Base-by-base conservation (phyloP, 148 eudicot species). In the Linanthus parryae region DNA sequence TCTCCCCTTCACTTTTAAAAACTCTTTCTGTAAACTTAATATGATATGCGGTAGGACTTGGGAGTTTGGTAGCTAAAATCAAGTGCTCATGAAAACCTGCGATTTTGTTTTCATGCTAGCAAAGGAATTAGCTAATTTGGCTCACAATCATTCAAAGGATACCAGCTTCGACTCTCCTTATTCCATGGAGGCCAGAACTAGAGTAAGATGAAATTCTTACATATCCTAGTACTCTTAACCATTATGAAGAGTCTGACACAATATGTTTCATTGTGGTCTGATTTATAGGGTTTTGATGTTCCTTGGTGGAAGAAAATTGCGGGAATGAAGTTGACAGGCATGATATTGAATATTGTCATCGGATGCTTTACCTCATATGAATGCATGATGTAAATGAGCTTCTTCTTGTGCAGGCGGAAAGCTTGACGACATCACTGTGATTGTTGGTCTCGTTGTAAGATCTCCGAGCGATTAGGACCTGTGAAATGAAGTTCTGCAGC, bases 61-160 rank as follows among this genome's bases (percentile, higher is more conserved):
- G 14, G 34, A 44, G 37, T 35, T 23, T 13, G 29, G 27, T 12
- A 13, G 47, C 30, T 44, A 24, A 20, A 23, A 26, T 36, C n/a
- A n/a, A n/a, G 17, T 19, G 12, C 42, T 0, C 9, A 37, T 24
- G 57, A 61, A 68, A 69, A 47, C 67, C 61, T 57, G 26, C 18
- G 30, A 29, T 49, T 56, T 65, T 48, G 16, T 66, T 62, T 44
- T 20, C 41, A 48, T 69, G 69, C 48, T 81, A 92, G 98, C 98
- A 70, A 92, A 87, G 85, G 90, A 77, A 58, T 74, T 92, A 66
- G 96, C 96, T 79, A 73, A 66, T 57, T 73, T 92, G 44, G 98
- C 98, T 49, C 77, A 73, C 50, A 70, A 71, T 49, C 89, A 92
- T 52, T 83, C 98, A 3, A 68, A 37, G 60, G 85, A 92, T 61